phyloP scores from a whole-genome alignment of 768 basidiomycete genomes.

The Trametes sanguinea region DNA sequence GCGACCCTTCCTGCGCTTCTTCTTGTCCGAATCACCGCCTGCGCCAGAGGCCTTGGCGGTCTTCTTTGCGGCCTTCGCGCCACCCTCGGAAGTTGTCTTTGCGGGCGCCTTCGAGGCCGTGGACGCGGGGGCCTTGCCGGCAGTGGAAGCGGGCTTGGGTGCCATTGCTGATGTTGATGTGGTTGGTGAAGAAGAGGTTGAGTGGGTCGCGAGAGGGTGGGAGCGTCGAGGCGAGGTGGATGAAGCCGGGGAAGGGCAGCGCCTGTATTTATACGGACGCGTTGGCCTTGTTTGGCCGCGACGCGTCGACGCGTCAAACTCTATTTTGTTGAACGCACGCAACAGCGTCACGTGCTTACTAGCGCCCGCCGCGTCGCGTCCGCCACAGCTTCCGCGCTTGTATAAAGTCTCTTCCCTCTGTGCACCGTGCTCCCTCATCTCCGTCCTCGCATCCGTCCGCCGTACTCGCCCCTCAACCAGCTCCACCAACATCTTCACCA shows the following conservation, averaged over 20 bases:
- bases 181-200: conserved; percentile 8
- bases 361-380: conserved; percentile 7
- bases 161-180: conserved; percentile 45
- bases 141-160: conserved; percentile 80
- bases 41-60: conserved; percentile 57
- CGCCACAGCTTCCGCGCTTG: conserved; percentile 6
- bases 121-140: conserved; percentile 78
- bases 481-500: background rate
- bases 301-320: conserved; percentile 31
- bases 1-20: conserved; percentile 81
- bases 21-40: conserved; percentile 73
- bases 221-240: conserved; percentile 23
- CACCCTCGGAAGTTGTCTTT: conserved; percentile 50
- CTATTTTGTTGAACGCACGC: conserved; percentile 32
- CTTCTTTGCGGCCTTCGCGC: conserved; percentile 79
- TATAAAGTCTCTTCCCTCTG: conserved; percentile 21
- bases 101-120: conserved; percentile 73
- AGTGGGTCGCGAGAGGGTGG: conserved; percentile 21
- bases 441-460: conserved; percentile 13
- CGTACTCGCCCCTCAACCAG: conserved; percentile 15
- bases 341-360: conserved; percentile 27
- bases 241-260: conserved; percentile 10
- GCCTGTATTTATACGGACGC: conserved; percentile 27
- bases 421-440: conserved; percentile 5
- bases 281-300: conserved; percentile 27